A percentile compares a stretch with the other conserved stretches of the same genome.
These are phyloP conservation scores for Penicillium samsonianum DNA, from an alignment of 495 filamentous ascomycete species.

Conservation along the genomic window DNA sequence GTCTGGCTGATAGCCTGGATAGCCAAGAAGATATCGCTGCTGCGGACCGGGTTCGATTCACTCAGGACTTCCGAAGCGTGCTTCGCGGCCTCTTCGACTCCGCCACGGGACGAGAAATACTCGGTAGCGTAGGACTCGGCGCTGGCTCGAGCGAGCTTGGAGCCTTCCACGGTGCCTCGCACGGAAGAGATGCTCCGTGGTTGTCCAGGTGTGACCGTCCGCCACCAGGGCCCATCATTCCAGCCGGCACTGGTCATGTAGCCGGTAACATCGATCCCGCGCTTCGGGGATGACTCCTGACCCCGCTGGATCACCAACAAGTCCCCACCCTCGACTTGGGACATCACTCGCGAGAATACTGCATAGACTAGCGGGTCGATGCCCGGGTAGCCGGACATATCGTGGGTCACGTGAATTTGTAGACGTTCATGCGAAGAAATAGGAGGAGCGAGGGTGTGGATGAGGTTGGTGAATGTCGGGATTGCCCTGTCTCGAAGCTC, in stretches of 20 bases:
- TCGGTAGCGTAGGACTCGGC: conserved; percentile 86
- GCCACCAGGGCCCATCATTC: conserved; percentile 97
- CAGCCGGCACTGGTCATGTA: conserved; percentile 64
- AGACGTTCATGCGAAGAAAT: conserved; percentile 98
- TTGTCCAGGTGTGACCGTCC: conserved; percentile 58
- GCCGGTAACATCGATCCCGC: conserved; percentile 53
- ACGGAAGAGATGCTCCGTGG: conserved; percentile 79
- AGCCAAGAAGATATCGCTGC: conserved; percentile 90
- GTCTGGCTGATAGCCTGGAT: conserved; percentile 80
- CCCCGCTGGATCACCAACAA: conserved; percentile 95
- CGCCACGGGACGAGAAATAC: conserved; percentile 73
- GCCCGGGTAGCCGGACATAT: conserved; percentile 89
- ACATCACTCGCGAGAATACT: conserved; percentile 95
- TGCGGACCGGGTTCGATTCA: conserved; percentile 85
- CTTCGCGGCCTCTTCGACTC: conserved; percentile 76
- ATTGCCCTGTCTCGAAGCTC: conserved; percentile 87
- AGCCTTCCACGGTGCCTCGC: conserved; percentile 78
- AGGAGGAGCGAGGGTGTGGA: conserved; percentile 92
- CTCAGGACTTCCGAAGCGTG: conserved; percentile 70
- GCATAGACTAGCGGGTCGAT: conserved; percentile 90
- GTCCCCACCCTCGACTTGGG: conserved; percentile 96
- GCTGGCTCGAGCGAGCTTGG: conserved; percentile 82
- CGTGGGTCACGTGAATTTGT: conserved; percentile 96
- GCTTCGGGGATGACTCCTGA: conserved; percentile 74
- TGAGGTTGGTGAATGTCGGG: conserved; percentile 90